Conservation (phyloP, 1,284 basidiomycete species). For the Ustilago lituana region DNA sequence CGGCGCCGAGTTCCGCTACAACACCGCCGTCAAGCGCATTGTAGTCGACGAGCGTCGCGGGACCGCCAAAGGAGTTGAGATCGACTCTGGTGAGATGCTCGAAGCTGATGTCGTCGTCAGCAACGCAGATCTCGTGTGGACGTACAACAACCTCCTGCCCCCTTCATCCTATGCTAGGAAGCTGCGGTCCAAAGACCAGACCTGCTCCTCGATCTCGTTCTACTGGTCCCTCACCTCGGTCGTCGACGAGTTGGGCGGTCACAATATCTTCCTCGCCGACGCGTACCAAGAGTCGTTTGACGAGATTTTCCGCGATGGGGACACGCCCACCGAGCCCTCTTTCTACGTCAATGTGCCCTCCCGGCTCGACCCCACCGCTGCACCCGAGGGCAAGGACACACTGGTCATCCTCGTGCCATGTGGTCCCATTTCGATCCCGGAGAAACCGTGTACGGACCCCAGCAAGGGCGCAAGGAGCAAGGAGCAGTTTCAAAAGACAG, state of each 20-base stretch:
- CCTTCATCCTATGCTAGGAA: conserved; percentile 61
- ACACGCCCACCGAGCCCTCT: conserved; percentile 70
- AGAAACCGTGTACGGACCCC: conserved; percentile 38
- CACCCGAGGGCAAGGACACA: conserved; percentile 67
- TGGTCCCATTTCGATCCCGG: conserved; percentile 62
- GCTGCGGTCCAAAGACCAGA: conserved; percentile 64
- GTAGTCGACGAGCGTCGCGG: conserved; percentile 39
- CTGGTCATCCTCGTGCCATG: conserved; percentile 68
- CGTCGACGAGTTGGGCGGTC: conserved; percentile 69
- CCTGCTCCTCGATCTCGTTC: conserved; percentile 71
- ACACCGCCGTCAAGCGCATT: conserved; percentile 68
- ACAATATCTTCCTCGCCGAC: conserved; percentile 69
- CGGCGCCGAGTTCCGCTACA: conserved; percentile 69
- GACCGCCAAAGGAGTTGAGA: conserved; percentile 67
- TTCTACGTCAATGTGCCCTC: conserved; percentile 73
- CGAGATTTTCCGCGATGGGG: conserved; percentile 70
- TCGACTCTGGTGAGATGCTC: conserved; percentile 69
- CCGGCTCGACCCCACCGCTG: conserved; percentile 67
- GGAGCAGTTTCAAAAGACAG: conserved; percentile 39
- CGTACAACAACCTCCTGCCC: conserved; percentile 70
- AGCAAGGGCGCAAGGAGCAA: conserved; percentile 43
- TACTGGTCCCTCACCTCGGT: conserved; percentile 71
- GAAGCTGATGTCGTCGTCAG: conserved; percentile 71
- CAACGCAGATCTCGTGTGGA: conserved; percentile 72
- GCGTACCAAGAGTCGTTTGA: conserved; percentile 71